Evolutionary conservation across 345 rosid genomes (phyloP), one percentile per base, ranked within the genome.

Genomic region (Cardiospermum halicacabum): DNA sequence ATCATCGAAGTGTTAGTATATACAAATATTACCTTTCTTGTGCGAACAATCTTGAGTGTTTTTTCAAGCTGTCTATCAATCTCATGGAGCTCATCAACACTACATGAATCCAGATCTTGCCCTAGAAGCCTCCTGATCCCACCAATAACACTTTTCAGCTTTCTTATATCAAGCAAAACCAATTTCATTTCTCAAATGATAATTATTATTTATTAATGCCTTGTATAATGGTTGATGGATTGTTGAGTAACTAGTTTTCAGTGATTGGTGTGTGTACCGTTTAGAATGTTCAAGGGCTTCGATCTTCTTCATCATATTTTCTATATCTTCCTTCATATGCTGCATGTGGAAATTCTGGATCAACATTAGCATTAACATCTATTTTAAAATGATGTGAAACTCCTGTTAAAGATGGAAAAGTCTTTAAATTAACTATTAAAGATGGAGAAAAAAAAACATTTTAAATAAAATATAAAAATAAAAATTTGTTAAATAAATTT

Each of bases 71-170:
- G 82, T 18, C 36, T 21, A 28, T 64, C 73, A 45, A 83, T 72
- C 18, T 72, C 80, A 27, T 72, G 64, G 62, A 86, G 83, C 56
- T 84, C 87, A 11, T 77, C 74, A 0, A 67, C 2, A 2, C 84
- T 80, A 59, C 86, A 83, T 4, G 74, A 69, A 47, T 7, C 83
- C 57, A 86, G 64, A 34, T 32, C 53, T 62, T 81, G 77, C 57
- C 93, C 96, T 72, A 77, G 53, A 53, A 86, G 64, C 72, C 78
- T 86, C 75, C 96, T 86, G 63, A 27, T 66, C n/a, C 50, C 59
- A 53, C 18, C 42, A 55, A 62, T 63, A n/a, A n/a, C n/a, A 61
- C 26, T 56, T 50, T n/a, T 19, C 0, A 36, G 19, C 11, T 57
- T 72, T n/a, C n/a, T n/a, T n/a, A n/a, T n/a, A n/a, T n/a, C n/a